Percentiles rank a stretch among this genome's conserved stretches.
phyloP scores from a whole-genome alignment of 345 rosid genomes.

The Salix exigua region DNA sequence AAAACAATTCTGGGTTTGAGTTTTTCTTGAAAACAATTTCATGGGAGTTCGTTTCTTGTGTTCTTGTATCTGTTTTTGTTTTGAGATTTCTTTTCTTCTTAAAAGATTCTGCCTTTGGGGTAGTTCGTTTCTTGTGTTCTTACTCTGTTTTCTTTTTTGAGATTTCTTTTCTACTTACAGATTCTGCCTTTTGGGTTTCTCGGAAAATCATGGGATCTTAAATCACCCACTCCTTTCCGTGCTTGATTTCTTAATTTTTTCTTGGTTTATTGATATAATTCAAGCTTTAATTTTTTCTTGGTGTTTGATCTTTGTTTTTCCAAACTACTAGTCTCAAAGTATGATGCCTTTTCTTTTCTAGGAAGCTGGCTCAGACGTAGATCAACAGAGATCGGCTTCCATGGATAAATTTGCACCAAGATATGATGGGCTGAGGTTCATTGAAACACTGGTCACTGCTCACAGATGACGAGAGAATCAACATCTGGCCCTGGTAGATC shows the following conservation, averaged over 20 bases:
- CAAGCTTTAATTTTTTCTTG: neutral
- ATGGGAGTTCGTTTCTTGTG: neutral
- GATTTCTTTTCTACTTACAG: neutral
- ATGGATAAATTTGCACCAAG: constrained; percentile 30
- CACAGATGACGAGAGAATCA: constrained; percentile 13
- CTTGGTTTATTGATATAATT: neutral
- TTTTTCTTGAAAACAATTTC: neutral
- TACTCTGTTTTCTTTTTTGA: neutral
- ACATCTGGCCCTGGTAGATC: neutral
- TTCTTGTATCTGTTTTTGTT: neutral
- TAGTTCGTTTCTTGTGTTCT: neutral
- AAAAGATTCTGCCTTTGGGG: neutral
- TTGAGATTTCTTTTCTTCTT: too few species aligned
- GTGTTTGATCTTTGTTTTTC: neutral
- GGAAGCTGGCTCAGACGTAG: constrained; percentile 13
- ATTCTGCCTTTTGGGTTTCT: neutral
- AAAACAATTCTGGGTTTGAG: neutral
- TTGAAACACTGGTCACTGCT: constrained; percentile 33
- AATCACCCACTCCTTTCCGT: neutral
- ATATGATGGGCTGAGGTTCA: constrained; percentile 32
- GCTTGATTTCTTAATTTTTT: neutral
- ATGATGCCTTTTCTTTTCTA: neutral
- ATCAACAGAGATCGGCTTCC: constrained; percentile 7
- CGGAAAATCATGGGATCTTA: neutral
- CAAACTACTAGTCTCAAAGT: too few species aligned